Evolutionary conservation across 345 rosid species (phyloP), one percentile per base, ranked within the genome.

Genomic region (Theobroma cacao): DNA sequence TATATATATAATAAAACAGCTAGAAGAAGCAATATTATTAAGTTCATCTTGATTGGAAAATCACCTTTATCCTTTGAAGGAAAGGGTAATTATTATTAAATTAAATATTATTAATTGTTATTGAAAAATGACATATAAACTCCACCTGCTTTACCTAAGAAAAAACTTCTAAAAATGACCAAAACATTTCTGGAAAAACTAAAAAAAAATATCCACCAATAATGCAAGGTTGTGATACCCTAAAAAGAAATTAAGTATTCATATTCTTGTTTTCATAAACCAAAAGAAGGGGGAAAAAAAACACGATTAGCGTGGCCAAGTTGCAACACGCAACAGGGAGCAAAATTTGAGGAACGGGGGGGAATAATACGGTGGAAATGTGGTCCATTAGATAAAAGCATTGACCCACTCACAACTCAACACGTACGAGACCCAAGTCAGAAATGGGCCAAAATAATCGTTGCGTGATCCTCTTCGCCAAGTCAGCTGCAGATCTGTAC

Each of bases 401-500:
- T 20, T 48, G 68, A 69, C 14, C 65, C 74, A 10, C 38, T 64
- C 5, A 53, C 1, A 45, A 24, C 53, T 28, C 53, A 58, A 48
- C 82, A 76, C 72, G 78, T 62, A 9, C 3, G 3, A 17, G 4
- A 0, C 79, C 70, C 75, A 75, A 75, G 65, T 75, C 69, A 75
- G 78, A 48, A 10, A 24, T 14, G 26, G 2, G 6, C 28, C 0
- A 0, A 1, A 0, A 31, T 4, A 3, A 24, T 15, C 56, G 34
- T 75, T 70, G 20, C 80, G 78, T 75, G 77, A 45, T 79, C 33
- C 17, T 61, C 56, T 75, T 79, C 22, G 74, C 82, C 85, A 79
- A 63, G 36, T 82, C n/a, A 50, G 52, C 75, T 11, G 24, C 60
- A 50, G 12, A 34, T 11, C 28, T 64, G 72, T n/a, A 38, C 52